These are phyloP conservation scores for Psilocybe tampanensis DNA, from an alignment of 768 basidiomycete species.

Conservation along the genomic window DNA sequence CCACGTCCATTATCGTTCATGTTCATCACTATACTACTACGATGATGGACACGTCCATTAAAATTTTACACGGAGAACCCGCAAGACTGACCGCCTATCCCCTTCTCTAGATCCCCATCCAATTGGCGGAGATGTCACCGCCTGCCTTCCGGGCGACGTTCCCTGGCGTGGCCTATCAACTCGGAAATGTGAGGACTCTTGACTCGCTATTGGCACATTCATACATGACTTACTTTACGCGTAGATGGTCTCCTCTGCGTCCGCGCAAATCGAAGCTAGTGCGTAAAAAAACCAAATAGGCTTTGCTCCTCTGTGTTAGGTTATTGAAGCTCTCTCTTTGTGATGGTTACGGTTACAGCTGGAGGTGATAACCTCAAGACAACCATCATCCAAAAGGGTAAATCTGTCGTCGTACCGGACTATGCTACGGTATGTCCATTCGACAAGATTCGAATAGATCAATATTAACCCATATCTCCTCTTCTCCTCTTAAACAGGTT, in stretches of 20 bases:
- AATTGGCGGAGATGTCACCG: constrained; percentile 82
- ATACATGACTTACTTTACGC: not conserved
- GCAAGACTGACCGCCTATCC: constrained; percentile 43
- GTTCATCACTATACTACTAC: too few species aligned
- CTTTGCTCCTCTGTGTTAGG: too few species aligned
- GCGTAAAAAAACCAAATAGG: too few species aligned
- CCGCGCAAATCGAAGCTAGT: constrained; percentile 82
- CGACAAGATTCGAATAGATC: not conserved
- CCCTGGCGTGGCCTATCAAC: constrained; percentile 83
- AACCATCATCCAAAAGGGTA: constrained; percentile 48
- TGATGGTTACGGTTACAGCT: constrained; percentile 38
- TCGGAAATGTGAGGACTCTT: constrained; percentile 63
- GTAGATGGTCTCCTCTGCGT: constrained; percentile 68
- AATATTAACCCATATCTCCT: not conserved
- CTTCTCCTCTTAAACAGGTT: constrained; percentile 41
- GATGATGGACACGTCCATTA: too few species aligned
- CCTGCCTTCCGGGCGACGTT: constrained; percentile 89
- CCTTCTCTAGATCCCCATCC: constrained; percentile 61
- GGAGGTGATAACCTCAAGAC: constrained; percentile 63
- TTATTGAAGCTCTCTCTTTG: not conserved
- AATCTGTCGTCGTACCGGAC: constrained; percentile 49
- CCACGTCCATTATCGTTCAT: too few species aligned
- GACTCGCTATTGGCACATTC: not conserved
- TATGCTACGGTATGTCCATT: constrained; percentile 52
- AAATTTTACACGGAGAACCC: constrained; percentile 29